phyloP scores from a whole-genome alignment of 305 asterid species.

The Fraxinus latifolia region DNA sequence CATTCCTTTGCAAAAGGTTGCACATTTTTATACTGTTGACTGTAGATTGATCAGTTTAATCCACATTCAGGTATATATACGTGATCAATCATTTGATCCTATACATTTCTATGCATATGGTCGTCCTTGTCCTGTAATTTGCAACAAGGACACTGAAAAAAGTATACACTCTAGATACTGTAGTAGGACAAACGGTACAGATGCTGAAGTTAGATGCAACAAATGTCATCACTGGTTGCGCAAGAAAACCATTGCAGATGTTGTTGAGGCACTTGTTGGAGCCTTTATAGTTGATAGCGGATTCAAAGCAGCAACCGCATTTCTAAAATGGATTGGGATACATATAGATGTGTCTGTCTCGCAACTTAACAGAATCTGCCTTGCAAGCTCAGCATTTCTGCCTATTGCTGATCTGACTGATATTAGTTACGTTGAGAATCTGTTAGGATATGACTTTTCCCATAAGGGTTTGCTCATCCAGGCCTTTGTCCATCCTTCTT shows the following conservation, averaged over 20 bases:
- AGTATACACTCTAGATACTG: constrained; percentile 46
- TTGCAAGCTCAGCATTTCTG: constrained; percentile 58
- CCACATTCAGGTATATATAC: constrained; percentile 68
- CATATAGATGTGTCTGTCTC: constrained; percentile 44
- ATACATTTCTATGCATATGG: constrained; percentile 65
- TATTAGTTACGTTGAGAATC: constrained; percentile 48
- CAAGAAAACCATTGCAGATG: constrained; percentile 87
- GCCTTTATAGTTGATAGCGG: constrained; percentile 90
- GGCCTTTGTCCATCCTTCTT: constrained; percentile 95
- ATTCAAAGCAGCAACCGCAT: constrained; percentile 79
- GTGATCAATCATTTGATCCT: constrained; percentile 85
- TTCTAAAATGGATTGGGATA: constrained; percentile 88
- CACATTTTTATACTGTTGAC: background rate
- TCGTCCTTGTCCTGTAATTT: constrained; percentile 65
- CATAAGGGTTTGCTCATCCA: constrained; percentile 87
- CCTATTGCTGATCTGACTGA: constrained; percentile 58
- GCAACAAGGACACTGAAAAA: constrained; percentile 55
- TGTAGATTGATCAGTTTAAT: background rate
- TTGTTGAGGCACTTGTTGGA: constrained; percentile 87
- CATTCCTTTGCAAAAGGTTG: constrained; percentile 3
- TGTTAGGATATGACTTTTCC: constrained; percentile 51
- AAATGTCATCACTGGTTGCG: constrained; percentile 83
- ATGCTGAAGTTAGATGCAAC: constrained; percentile 65
- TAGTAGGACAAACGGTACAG: constrained; percentile 33
- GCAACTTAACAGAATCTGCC: constrained; percentile 50